Conservation (phyloP, 2,329 filamentous ascomycete species). For the Pestalotiopsis sp. region DNA sequence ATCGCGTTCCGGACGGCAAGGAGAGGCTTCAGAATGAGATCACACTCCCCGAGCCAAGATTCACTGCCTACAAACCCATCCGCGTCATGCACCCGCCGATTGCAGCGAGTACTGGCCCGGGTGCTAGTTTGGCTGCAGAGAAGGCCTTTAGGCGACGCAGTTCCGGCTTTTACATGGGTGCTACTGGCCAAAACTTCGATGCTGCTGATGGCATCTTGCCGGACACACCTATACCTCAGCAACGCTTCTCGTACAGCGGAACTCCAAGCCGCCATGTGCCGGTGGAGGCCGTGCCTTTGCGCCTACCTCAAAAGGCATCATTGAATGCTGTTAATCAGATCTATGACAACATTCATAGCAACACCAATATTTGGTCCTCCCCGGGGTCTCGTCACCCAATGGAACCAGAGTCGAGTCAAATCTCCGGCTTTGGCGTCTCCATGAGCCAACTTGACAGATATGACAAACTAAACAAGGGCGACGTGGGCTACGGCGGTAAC, state of each 20-base stretch:
- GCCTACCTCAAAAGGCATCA: conserved; percentile 35
- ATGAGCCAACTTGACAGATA: conserved; percentile 43
- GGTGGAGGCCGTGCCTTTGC: conserved; percentile 57
- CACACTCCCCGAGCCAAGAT: conserved; percentile 85
- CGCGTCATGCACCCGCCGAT: conserved; percentile 50
- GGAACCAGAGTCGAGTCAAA: conserved; percentile 36
- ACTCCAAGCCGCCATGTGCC: conserved; percentile 36
- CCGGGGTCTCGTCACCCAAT: conserved; percentile 30
- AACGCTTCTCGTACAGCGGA: conserved; percentile 28
- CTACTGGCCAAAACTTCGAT: conserved; percentile 36
- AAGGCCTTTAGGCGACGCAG: conserved; percentile 63
- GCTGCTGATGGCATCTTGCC: conserved; percentile 33
- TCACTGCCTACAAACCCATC: conserved; percentile 78
- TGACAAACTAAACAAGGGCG: conserved; percentile 70
- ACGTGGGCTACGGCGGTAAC: conserved; percentile 65
- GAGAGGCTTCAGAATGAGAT: conserved; percentile 90
- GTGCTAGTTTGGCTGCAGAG: conserved; percentile 58
- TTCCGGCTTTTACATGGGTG: conserved; percentile 48
- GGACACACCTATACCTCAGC: conserved; percentile 22
- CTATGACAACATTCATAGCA: conserved; percentile 18
- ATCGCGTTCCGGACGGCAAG: conserved; percentile 92
- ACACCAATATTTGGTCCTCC: conserved; percentile 24
- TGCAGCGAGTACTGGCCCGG: conserved; percentile 41
- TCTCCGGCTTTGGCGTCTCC: conserved; percentile 24
- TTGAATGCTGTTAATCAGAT: conserved; percentile 17